Evolutionary conservation across 305 asterid genomes (phyloP), one percentile per base, ranked within the genome.

Genomic region (Fraxinus paxiana): DNA sequence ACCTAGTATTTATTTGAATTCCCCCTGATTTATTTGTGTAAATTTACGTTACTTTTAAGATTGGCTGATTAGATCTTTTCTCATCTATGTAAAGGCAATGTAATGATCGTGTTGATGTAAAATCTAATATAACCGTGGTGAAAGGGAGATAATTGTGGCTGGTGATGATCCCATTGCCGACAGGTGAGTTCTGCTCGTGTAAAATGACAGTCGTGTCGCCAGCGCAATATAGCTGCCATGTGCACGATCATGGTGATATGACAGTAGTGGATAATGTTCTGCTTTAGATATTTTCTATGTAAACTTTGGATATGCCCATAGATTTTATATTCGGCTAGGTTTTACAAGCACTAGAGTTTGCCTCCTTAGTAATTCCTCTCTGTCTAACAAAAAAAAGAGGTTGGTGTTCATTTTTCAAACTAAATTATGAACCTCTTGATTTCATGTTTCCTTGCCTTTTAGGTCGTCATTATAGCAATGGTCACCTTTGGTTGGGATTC

Each of bases 61-160:
- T 74, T 41, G 71, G 43, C 56, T 70, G 56, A 28, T 78, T 12
- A 24, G 51, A 17, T 81, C 77, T 74, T 10, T 3, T 33, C 37
- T 78, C 7, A 26, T 77, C 38, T 80, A 73, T 73, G 73, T 76
- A 61, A 74, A 41, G 22, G 79, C 71, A 65, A 73, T 77, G 46
- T 43, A 74, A 67, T 61, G 77, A 77, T 77, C 33, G 24, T 37
- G 22, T 76, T 59, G 56, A 24, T 75, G 73, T 41, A 35, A 38
- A 51, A 77, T 59, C 41, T 75, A 67, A 79, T 65, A 35, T 10
- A 63, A 22, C 18, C 18, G 0, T 63, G 35, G 35, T 63, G 35
- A 63, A 63, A 22, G 72, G 72, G 35, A 63, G 72, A 63, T 9
- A 63, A 22, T 22, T 63, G 72, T 63, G 72, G 72, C 72, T 26